A percentile compares a stretch with the other conserved stretches of the same genome.
Evolutionary conservation across 352 stramenopile species (phyloP).

Genomic region (Phytopythium vexans): DNA sequence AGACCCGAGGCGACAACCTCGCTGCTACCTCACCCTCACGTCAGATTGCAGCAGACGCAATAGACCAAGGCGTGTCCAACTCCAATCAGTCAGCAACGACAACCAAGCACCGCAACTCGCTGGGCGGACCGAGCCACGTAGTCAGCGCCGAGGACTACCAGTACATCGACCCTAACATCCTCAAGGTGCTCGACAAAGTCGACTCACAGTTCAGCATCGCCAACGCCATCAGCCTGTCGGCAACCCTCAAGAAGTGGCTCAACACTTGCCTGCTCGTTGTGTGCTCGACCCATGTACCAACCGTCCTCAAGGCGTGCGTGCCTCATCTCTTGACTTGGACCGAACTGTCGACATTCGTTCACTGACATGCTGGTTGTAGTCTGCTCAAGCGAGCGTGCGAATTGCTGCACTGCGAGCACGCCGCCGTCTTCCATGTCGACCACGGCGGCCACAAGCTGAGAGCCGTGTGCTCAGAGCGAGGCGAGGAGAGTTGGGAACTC

Average conservation of each 20-base stretch:
- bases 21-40: too few species aligned
- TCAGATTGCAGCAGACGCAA: background rate
- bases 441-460: constrained; percentile 36
- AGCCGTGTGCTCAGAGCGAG: constrained; percentile 32
- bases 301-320: constrained; percentile 31
- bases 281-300: constrained; percentile 41
- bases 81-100: background rate
- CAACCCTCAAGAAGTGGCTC: constrained; percentile 74
- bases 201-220: constrained; percentile 85
- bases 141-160: constrained; percentile 46
- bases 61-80: background rate
- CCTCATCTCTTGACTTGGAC: background rate
- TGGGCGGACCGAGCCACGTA: constrained; percentile 14
- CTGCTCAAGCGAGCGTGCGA: constrained; percentile 49
- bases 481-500: constrained; percentile 49
- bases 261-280: constrained; percentile 62
- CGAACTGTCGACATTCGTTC: background rate
- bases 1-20: too few species aligned
- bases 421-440: constrained; percentile 57
- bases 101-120: background rate
- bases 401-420: constrained; percentile 70
- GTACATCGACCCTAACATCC: constrained; percentile 77
- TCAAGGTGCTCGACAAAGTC: constrained; percentile 81
- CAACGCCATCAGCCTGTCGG: constrained; percentile 64
- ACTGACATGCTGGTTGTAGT: constrained; percentile 12